These are phyloP conservation scores for Solanum chacoense DNA, from an alignment of 305 asterid species.

Conservation along the genomic window DNA sequence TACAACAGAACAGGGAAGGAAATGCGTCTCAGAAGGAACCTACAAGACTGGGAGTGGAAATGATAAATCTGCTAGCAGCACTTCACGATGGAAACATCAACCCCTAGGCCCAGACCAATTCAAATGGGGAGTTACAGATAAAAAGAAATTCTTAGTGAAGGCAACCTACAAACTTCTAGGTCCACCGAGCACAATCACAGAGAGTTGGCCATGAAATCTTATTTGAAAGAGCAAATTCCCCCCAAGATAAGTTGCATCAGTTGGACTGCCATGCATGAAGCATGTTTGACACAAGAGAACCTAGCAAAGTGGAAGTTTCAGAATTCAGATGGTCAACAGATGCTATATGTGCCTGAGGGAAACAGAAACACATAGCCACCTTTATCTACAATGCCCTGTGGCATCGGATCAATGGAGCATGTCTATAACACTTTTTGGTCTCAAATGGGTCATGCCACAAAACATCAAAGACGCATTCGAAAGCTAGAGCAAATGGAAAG, in stretches of 20 bases:
- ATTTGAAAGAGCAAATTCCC: neutral
- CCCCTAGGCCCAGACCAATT: neutral
- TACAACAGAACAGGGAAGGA: neutral
- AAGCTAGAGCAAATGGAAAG: neutral
- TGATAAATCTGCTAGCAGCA: neutral
- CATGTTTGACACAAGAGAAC: neutral
- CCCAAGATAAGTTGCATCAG: neutral
- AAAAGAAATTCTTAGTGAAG: neutral
- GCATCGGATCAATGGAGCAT: neutral
- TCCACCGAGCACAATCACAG: neutral
- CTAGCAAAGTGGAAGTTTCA: neutral
- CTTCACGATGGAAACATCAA: neutral
- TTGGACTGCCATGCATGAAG: neutral
- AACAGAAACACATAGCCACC: neutral
- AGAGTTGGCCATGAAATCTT: neutral
- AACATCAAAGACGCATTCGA: neutral
- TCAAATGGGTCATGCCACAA: neutral
- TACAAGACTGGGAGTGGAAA: neutral
- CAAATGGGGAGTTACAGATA: neutral
- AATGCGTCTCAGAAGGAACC: neutral
- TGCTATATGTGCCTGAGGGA: neutral
- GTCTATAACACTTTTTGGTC: neutral
- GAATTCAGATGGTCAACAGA: neutral
- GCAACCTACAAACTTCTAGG: neutral
- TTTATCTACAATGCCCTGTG: neutral